Base-by-base conservation (phyloP, 202 grass and related monocot species). In the Setaria viridis region DNA sequence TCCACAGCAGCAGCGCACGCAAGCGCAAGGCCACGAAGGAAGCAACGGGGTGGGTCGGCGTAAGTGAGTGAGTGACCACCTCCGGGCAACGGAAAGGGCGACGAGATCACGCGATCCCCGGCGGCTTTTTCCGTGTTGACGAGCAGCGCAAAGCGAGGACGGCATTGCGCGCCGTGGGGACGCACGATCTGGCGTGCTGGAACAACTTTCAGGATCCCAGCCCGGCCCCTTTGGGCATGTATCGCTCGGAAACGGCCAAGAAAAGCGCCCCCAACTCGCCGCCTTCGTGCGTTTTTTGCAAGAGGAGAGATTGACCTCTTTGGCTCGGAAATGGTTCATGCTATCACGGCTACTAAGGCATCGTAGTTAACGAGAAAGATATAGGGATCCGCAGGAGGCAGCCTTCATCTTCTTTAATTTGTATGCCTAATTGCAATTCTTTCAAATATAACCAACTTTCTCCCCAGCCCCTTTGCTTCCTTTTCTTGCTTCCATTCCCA, bases 181-280 rank as follows among this genome's bases (percentile, higher is more conserved):
- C 50, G 16, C 67, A 45, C 19, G 41, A 74, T 55, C 60, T 5
- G 48, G 49, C 30, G 48, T 74, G 71, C 49, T 17, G 49, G 71
- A 55, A 10, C 3, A 62, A 29, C 49, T 74, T 73, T 42, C 16
- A 37, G 13, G 62, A 6, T 46, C 17, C 21, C 60, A 50, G 37
- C 37, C 37, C 7, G 8, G 7, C 43, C 0, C 13, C 71, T 34
- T 7, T 11, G 57, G 47, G 58, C 34, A n/a, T 73, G 67, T 57
- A 33, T 34, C 67, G 48, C 57, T 66, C 32, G 81, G 75, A 83
- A 83, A 32, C 53, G 41, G 29, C 62, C 72, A 64, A 64, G 34
- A 55, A 88, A 83, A 71, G 39, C 2, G 20, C 1, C 33, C 63
- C 7, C 30, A 2, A 35, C 63, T 17, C 11, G 63, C 12, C 19